These are phyloP conservation scores for Saturnispora hagleri DNA, from an alignment of 805 yeast species.

Conservation along the genomic window DNA sequence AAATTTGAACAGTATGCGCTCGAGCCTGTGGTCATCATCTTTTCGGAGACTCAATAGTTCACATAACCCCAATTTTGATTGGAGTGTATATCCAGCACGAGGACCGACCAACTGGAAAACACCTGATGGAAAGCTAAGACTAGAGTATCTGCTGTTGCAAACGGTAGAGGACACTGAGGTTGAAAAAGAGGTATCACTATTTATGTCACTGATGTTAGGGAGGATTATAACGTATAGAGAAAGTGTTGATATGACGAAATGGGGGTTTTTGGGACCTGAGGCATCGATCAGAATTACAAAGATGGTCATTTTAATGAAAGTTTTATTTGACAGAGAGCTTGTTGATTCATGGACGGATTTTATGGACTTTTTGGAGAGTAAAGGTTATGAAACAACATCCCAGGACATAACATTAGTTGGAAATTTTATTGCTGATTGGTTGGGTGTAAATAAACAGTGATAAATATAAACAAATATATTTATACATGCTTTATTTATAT, in stretches of 20 bases:
- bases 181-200: constrained; percentile 1
- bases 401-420: constrained; percentile 11
- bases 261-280: constrained; percentile 1
- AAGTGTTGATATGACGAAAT: background rate
- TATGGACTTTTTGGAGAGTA: constrained; percentile 5
- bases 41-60: background rate
- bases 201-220: background rate
- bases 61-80: background rate
- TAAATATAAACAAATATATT: background rate
- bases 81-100: constrained; percentile 10
- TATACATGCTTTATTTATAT: background rate
- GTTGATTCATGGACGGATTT: constrained; percentile 7
- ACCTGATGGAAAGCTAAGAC: constrained; percentile 7
- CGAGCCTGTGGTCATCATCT: background rate
- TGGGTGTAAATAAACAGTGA: constrained; percentile 1
- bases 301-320: constrained; percentile 3
- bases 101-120: constrained; percentile 9
- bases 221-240: background rate
- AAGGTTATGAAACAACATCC: constrained; percentile 3
- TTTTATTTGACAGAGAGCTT: constrained; percentile 6
- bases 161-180: constrained; percentile 4
- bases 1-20: background rate
- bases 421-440: constrained; percentile 7
- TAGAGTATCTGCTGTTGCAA: constrained; percentile 11
- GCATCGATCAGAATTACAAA: constrained; percentile 3